Percentiles rank a stretch among this genome's conserved stretches.
Evolutionary conservation across 1,284 basidiomycete genomes (phyloP).

Genomic region (Coniferiporia sulphurascens): DNA sequence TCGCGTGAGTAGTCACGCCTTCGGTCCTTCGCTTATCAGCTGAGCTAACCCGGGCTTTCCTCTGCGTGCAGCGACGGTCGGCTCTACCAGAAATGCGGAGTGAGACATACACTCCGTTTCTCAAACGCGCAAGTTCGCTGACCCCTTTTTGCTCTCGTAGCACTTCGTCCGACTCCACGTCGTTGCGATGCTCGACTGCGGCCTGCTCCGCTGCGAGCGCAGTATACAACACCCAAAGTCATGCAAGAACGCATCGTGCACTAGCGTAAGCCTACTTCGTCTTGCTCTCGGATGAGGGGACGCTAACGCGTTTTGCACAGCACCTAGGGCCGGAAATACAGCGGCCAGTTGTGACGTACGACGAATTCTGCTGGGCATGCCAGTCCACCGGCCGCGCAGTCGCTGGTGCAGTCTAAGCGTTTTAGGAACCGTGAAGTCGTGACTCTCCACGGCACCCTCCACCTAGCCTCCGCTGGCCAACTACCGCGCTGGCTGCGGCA

Average conservation of each 20-base stretch:
- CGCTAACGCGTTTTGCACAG: background rate
- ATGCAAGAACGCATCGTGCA: slow-evolving; percentile 14
- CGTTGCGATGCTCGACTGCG: slow-evolving; percentile 16
- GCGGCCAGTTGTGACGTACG: slow-evolving; percentile 14
- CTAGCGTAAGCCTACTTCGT: slow-evolving; percentile 9
- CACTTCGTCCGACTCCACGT: slow-evolving; percentile 19
- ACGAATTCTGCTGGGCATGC: slow-evolving; percentile 17
- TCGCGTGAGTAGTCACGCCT: slow-evolving; percentile 14
- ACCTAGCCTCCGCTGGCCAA: background rate
- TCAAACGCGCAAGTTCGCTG: background rate
- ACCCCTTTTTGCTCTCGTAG: background rate
- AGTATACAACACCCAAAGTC: slow-evolving; percentile 16
- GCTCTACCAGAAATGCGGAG: slow-evolving; percentile 16
- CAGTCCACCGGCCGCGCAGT: slow-evolving; percentile 17
- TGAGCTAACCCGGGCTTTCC: background rate
- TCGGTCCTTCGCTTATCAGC: background rate
- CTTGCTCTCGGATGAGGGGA: background rate
- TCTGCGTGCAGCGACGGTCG: slow-evolving; percentile 12
- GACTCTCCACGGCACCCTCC: background rate
- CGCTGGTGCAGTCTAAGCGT: background rate
- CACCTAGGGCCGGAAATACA: slow-evolving; percentile 17
- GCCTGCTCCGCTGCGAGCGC: slow-evolving; percentile 11
- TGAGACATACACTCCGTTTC: background rate
- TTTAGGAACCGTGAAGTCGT: background rate
- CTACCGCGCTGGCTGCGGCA: background rate